Evolutionary conservation across 108 stramenopile species (phyloP).

Genomic region (Nitzschia inconspicua): DNA sequence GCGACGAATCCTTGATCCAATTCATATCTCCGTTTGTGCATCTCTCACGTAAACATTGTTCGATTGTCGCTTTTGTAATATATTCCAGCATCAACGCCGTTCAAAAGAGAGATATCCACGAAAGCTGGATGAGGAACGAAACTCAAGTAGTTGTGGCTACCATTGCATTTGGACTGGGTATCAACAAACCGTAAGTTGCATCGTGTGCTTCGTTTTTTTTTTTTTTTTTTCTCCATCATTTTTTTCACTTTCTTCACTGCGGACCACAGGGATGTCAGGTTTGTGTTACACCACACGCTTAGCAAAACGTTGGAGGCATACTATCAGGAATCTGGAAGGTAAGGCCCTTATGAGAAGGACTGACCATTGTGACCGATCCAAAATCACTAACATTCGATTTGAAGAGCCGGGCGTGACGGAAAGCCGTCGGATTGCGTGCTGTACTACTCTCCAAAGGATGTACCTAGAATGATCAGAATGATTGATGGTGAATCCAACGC

Average conservation of each 20-base stretch:
- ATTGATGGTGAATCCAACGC: slow-evolving; percentile 59
- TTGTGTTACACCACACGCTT: slow-evolving; percentile 79
- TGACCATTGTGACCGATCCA: too few species aligned
- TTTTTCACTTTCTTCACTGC: not conserved
- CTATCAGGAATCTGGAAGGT: slow-evolving; percentile 95
- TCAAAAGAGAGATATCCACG: slow-evolving; percentile 61
- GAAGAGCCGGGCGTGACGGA: slow-evolving; percentile 95
- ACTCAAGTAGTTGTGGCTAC: slow-evolving; percentile 93
- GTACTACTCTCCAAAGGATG: slow-evolving; percentile 78
- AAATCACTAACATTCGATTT: too few species aligned
- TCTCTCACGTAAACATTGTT: not conserved
- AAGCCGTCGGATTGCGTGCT: slow-evolving; percentile 81
- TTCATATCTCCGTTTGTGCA: not conserved
- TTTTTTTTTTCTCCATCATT: not conserved
- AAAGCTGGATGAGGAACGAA: slow-evolving; percentile 81
- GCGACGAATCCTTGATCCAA: not conserved
- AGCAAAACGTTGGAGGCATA: slow-evolving; percentile 90
- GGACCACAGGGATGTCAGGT: slow-evolving; percentile 41
- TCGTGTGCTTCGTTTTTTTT: not conserved
- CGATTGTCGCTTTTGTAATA: not conserved
- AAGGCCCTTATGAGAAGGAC: too few species aligned
- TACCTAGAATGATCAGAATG: slow-evolving; percentile 62
- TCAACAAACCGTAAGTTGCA: slow-evolving; percentile 86
- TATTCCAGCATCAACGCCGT: slow-evolving; percentile 20
- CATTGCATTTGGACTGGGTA: slow-evolving; percentile 96